Percentiles rank a stretch among this genome's conserved stretches.
Conservation (phyloP, 371 early-diverging fungal genomes). For the Saksenaea vasiformis region DNA sequence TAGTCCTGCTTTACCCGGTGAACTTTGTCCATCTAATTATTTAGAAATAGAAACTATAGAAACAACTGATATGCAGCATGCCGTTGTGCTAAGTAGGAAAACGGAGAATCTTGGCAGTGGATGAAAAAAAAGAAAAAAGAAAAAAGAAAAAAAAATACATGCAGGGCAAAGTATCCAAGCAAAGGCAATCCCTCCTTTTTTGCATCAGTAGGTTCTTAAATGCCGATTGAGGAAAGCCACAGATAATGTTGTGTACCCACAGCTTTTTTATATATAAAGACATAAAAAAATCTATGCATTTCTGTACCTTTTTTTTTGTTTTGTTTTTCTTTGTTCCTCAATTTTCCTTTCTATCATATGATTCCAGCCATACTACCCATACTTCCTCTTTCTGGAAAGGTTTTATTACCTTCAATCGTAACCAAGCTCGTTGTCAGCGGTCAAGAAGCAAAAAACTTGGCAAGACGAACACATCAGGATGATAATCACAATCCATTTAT, state of each 20-base stretch:
- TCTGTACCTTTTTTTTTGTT: background rate
- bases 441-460: constrained; percentile 16
- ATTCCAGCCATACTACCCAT: constrained; percentile 22
- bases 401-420: constrained; percentile 34
- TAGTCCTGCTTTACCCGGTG: background rate
- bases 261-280: background rate
- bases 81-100: background rate
- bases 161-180: constrained; percentile 1
- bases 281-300: background rate
- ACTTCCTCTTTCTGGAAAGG: constrained; percentile 27
- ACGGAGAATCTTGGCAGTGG: constrained; percentile 6
- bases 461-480: background rate
- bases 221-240: constrained; percentile 6
- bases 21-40: background rate
- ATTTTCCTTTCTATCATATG: background rate
- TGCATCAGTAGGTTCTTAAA: background rate
- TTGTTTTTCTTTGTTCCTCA: background rate
- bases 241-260: background rate
- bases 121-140: background rate
- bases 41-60: background rate
- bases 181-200: background rate
- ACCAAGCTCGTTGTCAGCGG: constrained; percentile 15
- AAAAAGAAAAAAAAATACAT: background rate
- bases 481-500: constrained; percentile 13
- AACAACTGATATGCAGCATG: background rate